Conservation (phyloP, 768 basidiomycete species). For the Boletus coccyginus region DNA sequence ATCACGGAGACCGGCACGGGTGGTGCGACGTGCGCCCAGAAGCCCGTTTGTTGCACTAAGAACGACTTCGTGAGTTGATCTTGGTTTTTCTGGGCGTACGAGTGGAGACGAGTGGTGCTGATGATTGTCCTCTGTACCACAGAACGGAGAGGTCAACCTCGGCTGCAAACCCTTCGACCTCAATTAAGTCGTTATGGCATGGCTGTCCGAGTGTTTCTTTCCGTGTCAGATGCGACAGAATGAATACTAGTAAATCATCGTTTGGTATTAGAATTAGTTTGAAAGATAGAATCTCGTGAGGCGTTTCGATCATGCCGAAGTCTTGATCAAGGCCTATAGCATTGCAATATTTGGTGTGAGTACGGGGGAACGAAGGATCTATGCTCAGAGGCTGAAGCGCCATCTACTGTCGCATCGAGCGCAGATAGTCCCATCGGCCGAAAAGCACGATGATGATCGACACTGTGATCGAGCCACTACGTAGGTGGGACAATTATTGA, state of each 20-base stretch:
- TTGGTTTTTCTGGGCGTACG: background rate
- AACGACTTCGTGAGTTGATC: conserved; percentile 8
- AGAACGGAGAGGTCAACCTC: conserved; percentile 12
- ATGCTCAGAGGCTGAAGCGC: too few relatives aligned
- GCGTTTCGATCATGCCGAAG: too few relatives aligned
- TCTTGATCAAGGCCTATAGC: background rate
- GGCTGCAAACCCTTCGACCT: conserved; percentile 17
- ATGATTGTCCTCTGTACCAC: background rate
- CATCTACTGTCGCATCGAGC: too few relatives aligned
- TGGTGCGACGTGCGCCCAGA: conserved; percentile 3
- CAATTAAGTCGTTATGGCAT: background rate
- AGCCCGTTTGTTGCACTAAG: conserved; percentile 18
- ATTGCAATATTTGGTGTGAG: background rate
- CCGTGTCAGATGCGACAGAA: too few relatives aligned
- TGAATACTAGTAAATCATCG: too few relatives aligned
- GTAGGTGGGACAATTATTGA: background rate
- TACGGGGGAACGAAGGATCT: too few relatives aligned
- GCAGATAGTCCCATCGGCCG: too few relatives aligned
- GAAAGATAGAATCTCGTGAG: background rate
- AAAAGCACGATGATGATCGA: background rate
- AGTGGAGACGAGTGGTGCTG: background rate
- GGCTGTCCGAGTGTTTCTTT: too few relatives aligned
- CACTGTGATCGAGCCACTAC: too few relatives aligned
- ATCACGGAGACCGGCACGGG: background rate
- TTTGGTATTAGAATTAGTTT: background rate